Percentiles rank a stretch among this genome's conserved stretches.
phyloP scores from a whole-genome alignment of 75 land plant genomes.

The Isoetes taiwanensis region DNA sequence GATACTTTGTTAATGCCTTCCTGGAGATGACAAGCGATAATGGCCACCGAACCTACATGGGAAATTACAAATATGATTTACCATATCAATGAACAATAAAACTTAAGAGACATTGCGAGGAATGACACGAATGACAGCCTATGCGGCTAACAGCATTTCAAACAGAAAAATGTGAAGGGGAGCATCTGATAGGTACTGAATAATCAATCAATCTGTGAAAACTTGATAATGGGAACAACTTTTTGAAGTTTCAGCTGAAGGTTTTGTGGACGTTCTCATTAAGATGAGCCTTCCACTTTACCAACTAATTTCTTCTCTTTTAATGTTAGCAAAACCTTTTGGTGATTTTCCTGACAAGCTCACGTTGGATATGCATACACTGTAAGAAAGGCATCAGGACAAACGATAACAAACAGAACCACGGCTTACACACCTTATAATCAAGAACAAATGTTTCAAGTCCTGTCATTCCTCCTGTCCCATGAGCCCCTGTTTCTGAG shows the following conservation, averaged over 20 bases:
- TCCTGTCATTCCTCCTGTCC: slow-evolving; percentile 58
- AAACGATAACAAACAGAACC: no score
- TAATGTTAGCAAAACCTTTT: no score
- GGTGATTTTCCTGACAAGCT: no score
- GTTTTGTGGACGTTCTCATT: no score
- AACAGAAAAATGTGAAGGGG: not conserved
- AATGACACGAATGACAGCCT: not conserved
- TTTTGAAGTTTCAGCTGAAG: no score
- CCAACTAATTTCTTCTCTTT: no score
- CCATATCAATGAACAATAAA: not conserved
- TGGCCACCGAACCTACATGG: slow-evolving; percentile 92
- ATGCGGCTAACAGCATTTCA: no score
- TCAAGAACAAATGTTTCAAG: slow-evolving; percentile 83
- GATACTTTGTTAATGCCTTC: slow-evolving; percentile 87
- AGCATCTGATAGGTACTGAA: not conserved
- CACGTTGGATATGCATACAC: no score
- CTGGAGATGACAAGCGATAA: slow-evolving; percentile 83
- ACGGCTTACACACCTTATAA: slow-evolving; percentile 96
- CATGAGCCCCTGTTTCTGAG: slow-evolving; percentile 15
- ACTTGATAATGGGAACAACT: no score
- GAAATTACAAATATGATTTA: no score
- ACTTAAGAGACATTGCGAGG: not conserved
- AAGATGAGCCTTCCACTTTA: no score
- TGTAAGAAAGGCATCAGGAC: no score
- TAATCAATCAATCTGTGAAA: not conserved